Conservation (phyloP, 1,139 yeast species). For the Candida tetrigidarum region DNA sequence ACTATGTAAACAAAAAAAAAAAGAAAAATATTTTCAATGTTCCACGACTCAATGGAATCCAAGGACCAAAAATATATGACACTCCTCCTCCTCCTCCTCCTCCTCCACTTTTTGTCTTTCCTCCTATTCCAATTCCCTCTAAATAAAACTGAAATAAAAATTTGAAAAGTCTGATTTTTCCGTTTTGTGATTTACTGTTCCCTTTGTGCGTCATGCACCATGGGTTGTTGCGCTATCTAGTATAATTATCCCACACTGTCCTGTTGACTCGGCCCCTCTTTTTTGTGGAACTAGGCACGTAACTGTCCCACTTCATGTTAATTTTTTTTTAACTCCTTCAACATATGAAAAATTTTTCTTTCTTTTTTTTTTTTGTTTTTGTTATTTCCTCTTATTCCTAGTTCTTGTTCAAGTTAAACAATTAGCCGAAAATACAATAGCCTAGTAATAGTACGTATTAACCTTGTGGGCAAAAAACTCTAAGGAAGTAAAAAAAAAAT, state of each 20-base stretch:
- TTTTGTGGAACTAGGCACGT: background rate
- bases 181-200: background rate
- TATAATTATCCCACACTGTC: background rate
- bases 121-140: no score
- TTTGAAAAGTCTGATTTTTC: no score
- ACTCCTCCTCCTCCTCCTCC: no score
- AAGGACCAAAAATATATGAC: background rate
- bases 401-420: background rate
- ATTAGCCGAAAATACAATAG: slow-evolving; percentile 3
- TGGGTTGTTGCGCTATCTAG: background rate
- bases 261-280: background rate
- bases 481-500: background rate
- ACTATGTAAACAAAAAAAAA: no score
- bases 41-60: background rate
- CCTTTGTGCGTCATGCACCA: slow-evolving; percentile 1
- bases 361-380: background rate
- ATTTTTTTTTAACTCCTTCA: background rate
- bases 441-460: background rate
- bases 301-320: background rate
- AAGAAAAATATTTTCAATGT: background rate
- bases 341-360: background rate
- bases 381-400: background rate
- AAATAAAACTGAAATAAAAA: no score
- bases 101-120: no score
- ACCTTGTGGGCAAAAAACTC: background rate